Base-by-base conservation (phyloP, 1,284 basidiomycete species). In the Mycosarcoma mackinlayi region DNA sequence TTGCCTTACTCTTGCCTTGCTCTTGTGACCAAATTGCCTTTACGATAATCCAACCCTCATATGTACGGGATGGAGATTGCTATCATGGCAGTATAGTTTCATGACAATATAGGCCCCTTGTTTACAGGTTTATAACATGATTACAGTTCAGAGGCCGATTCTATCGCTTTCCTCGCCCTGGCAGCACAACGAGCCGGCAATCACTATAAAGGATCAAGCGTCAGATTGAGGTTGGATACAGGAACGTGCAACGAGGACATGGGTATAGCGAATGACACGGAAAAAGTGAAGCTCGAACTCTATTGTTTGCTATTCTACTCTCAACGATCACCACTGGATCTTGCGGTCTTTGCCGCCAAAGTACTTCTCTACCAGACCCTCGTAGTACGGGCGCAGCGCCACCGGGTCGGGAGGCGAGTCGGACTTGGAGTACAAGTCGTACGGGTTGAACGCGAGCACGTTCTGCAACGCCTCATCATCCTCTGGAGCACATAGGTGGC, bases 391-490 rank as follows among this genome's bases (percentile, higher is more conserved):
- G 68, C 88, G 87, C 27, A 94, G 85, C 73, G 86, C 86, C 42
- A 86, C 87, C 11, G 87, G 85, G 61, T 88, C 84, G 57, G 90
- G 88, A 10, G 88, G 87, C 27, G 87, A 87, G 80, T 94, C 91
- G 78, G 87, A 89, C 85, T 94, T 94, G 85, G 89, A 91, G 85
- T 94, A 94, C 4, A 94, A 86, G 79, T 94, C 92, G 84, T 94
- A 94, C 0, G 92, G 91, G 83, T 92, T 92, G 86, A 92, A 92
- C 0, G 89, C 89, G 18, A 66, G 56, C n/a, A 73, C 70, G 49
- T 73, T 72, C 3, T 51, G 34, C 4, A 75, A 37, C 2, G 69
- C 70, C 1, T 56, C 39, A 19, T 75, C 58, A 42, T 73, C 73
- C 38, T 67, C 53, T 0, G 46, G 33, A n/a, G 28, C 41, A 35